A percentile compares a stretch with the other conserved stretches of the same genome.
Conservation (phyloP, 106 monocot genomes). For the Dendrobium chrysotoxum region DNA sequence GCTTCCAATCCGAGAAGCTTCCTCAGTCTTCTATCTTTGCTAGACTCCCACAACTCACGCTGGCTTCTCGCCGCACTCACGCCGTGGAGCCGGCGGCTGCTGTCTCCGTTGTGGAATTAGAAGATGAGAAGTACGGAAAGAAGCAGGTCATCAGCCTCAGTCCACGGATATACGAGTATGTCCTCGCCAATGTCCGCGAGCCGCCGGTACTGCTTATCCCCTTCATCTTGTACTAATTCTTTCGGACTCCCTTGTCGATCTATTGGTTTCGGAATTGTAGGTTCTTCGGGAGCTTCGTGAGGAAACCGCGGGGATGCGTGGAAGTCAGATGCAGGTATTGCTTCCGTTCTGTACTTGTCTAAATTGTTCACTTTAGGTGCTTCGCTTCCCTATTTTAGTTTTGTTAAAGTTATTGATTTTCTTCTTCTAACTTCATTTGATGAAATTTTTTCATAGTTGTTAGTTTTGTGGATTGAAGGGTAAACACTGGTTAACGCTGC, state of each 20-base stretch:
- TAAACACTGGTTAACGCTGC: too few species aligned
- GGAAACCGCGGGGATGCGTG: slow-evolving; percentile 42
- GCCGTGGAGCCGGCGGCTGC: not conserved
- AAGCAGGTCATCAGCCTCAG: slow-evolving; percentile 59
- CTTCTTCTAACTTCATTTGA: not conserved
- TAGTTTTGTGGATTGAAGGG: not conserved
- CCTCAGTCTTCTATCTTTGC: not conserved
- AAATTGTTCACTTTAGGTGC: not conserved
- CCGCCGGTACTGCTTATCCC: slow-evolving; percentile 20
- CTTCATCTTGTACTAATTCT: not conserved
- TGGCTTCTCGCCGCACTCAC: not conserved
- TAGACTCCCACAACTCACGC: too few species aligned
- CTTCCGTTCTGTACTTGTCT: not conserved
- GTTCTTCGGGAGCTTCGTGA: slow-evolving; percentile 48
- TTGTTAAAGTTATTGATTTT: not conserved
- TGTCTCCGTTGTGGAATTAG: slow-evolving; percentile 12
- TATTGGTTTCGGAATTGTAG: slow-evolving; percentile 15
- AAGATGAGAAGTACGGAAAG: slow-evolving; percentile 34
- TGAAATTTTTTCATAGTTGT: not conserved
- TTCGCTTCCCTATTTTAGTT: not conserved
- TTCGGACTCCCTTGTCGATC: not conserved
- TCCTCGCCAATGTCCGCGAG: slow-evolving; percentile 55
- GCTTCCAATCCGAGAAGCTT: not conserved
- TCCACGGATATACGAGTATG: slow-evolving; percentile 42
- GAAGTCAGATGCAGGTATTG: slow-evolving; percentile 63